These are phyloP conservation scores for Aureobasidium sp. DNA, from an alignment of 2,329 filamentous ascomycete species.

Conservation along the genomic window DNA sequence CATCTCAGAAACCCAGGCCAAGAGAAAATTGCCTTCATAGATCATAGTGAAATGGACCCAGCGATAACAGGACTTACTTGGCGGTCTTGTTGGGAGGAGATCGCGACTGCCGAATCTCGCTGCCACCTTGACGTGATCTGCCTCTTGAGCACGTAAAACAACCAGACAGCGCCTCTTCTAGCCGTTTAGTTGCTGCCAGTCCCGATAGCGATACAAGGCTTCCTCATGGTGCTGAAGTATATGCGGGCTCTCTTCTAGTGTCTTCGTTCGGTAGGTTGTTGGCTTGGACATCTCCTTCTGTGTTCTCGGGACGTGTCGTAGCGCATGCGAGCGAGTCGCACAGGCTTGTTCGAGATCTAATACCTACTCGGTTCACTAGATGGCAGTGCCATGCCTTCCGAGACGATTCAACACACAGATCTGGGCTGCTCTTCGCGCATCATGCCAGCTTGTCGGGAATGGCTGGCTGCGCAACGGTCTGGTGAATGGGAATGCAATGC, in stretches of 20 bases:
- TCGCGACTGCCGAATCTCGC: not conserved
- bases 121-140: not conserved
- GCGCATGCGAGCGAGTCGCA: not conserved
- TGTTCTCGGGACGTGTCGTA: not conserved
- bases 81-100: not conserved
- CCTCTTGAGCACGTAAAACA: not conserved
- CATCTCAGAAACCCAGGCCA: not conserved
- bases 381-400: not conserved
- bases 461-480: not conserved
- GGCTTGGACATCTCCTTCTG: not conserved
- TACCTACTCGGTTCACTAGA: not conserved
- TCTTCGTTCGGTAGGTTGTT: not conserved
- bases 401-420: not conserved
- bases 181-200: not conserved
- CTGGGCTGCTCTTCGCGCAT: not conserved
- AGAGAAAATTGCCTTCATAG: not conserved
- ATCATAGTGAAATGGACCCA: not conserved
- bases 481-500: not conserved
- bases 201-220: not conserved
- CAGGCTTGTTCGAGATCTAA: not conserved
- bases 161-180: not conserved
- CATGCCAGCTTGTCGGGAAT: not conserved
- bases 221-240: not conserved
- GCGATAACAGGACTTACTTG: not conserved
- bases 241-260: not conserved